Conservation (phyloP, 2,329 filamentous ascomycete genomes). For the Raffaelea ambrosiae region DNA sequence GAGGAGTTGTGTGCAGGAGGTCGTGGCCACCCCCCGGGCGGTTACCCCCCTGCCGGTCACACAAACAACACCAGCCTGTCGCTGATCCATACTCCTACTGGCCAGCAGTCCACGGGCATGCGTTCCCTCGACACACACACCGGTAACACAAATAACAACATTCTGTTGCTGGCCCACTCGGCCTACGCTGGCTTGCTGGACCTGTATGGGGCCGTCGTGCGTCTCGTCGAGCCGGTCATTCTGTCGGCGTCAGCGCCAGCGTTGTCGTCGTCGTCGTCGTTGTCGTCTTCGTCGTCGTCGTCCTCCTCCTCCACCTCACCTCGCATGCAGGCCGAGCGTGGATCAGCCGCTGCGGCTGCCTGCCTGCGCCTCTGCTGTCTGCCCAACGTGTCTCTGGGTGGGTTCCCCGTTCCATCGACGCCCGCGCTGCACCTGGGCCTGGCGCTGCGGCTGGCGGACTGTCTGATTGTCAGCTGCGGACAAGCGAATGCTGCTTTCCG, state of each 20-base stretch:
- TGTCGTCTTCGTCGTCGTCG: neutral
- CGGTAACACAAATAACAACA: no score
- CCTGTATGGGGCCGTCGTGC: conserved; percentile 30
- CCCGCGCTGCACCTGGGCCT: conserved; percentile 33
- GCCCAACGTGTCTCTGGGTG: conserved; percentile 31
- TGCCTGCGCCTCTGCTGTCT: conserved; percentile 29
- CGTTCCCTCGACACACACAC: no score
- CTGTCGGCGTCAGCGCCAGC: neutral
- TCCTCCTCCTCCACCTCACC: neutral
- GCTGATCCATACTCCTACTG: no score
- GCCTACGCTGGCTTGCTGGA: conserved; percentile 30
- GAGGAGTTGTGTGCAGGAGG: conserved; percentile 11
- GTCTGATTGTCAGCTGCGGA: conserved; percentile 26
- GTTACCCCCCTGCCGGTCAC: no score
- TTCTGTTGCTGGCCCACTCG: conserved; percentile 26
- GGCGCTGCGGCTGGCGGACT: conserved; percentile 31
- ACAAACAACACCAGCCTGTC: no score
- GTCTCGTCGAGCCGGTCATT: conserved; percentile 18
- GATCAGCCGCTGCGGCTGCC: conserved; percentile 7
- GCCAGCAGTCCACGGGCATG: no score
- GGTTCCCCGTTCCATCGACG: conserved; percentile 29
- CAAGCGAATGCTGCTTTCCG: neutral
- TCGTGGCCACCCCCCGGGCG: no score
- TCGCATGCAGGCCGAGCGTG: conserved; percentile 15
- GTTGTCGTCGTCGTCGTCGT: neutral